A percentile compares a stretch with the other conserved stretches of the same genome.
These are phyloP conservation scores for Pistacia atlantica DNA, from an alignment of 345 rosid species.

Conservation along the genomic window DNA sequence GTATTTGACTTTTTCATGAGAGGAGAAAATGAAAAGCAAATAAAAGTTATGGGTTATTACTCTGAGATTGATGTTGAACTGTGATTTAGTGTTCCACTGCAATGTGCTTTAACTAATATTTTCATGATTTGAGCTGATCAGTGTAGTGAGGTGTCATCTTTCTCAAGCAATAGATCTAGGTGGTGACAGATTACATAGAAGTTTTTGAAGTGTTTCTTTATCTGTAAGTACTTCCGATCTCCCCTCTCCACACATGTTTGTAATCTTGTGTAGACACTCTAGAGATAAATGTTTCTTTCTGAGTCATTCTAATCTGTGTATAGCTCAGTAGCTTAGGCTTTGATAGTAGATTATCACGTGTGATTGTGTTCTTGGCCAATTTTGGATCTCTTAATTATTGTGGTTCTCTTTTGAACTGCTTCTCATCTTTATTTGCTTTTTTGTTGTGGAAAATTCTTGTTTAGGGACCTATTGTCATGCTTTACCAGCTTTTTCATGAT, in stretches of 20 bases:
- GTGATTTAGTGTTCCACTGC: neutral
- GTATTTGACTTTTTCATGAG: neutral
- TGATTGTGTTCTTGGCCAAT: neutral
- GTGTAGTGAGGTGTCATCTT: neutral
- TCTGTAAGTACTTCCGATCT: neutral
- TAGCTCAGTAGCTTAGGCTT: neutral
- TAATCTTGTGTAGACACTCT: neutral
- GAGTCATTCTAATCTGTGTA: neutral
- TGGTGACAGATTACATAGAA: neutral
- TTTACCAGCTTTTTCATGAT: neutral
- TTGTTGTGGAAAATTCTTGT: neutral
- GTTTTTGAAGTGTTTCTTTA: neutral
- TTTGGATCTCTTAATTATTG: neutral
- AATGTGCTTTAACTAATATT: neutral
- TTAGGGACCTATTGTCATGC: neutral
- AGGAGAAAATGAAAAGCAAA: neutral
- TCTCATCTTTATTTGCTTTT: neutral
- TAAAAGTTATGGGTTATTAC: neutral
- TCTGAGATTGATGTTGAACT: neutral
- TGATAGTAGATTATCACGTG: neutral
- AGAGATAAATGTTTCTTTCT: neutral
- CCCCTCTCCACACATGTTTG: neutral
- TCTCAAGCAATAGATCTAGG: neutral
- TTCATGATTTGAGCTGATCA: neutral
- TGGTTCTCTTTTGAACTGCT: neutral